Conservation (phyloP, 148 eudicot genomes). For the Oxyria digyna region DNA sequence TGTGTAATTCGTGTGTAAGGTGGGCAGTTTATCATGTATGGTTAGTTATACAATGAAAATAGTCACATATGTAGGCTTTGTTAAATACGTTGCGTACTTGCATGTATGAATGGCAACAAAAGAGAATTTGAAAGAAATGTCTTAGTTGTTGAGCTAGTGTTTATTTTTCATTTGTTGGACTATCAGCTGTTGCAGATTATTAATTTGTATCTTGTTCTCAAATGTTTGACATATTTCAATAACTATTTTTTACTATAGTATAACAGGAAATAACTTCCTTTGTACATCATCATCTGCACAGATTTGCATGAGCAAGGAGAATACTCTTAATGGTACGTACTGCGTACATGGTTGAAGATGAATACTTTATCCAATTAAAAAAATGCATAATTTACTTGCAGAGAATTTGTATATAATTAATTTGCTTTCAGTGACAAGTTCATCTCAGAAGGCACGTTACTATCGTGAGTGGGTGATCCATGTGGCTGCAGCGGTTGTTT, state of each 20-base stretch:
- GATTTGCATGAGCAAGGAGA: slow-evolving; percentile 35
- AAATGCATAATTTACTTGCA: not conserved
- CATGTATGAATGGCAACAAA: too few species aligned
- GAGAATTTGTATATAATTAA: not conserved
- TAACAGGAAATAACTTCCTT: slow-evolving; percentile 68
- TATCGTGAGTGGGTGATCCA: slow-evolving; percentile 45
- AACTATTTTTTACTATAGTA: slow-evolving; percentile 19
- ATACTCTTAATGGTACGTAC: slow-evolving; percentile 11
- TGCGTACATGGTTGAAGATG: not conserved
- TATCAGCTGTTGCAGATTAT: not conserved
- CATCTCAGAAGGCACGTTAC: slow-evolving; percentile 23
- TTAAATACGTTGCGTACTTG: too few species aligned
- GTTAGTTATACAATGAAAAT: too few species aligned
- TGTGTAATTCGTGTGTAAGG: too few species aligned
- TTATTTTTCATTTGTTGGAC: not conserved
- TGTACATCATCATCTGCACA: slow-evolving; percentile 55
- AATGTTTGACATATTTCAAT: not conserved
- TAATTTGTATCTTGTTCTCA: not conserved
- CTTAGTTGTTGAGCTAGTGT: too few species aligned
- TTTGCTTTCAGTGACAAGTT: slow-evolving; percentile 30
- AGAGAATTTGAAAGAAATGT: too few species aligned
- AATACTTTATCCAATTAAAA: not conserved
- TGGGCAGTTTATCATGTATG: too few species aligned
- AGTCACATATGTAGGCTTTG: too few species aligned
- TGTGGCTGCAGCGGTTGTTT: slow-evolving; percentile 46